A percentile compares a stretch with the other conserved stretches of the same genome.
These are phyloP conservation scores for Arctostaphylos glauca DNA, from an alignment of 148 eudicot species.

Conservation along the genomic window DNA sequence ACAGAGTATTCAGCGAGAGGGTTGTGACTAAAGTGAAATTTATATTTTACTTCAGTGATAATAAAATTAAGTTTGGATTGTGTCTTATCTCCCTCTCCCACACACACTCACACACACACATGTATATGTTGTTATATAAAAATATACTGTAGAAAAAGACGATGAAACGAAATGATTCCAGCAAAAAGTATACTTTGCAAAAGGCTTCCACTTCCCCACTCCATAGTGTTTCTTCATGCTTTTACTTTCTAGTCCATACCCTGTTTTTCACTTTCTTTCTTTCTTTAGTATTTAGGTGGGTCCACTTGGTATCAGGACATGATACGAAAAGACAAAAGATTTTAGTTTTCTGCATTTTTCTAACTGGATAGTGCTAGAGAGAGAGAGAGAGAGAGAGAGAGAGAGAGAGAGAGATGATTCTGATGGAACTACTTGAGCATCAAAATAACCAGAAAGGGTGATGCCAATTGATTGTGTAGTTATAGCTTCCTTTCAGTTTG, in stretches of 20 bases:
- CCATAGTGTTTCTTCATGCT: not conserved
- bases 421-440: not conserved
- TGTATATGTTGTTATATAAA: too few species aligned
- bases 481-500: too few species aligned
- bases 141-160: not conserved
- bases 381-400: too few species aligned
- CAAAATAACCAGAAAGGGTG: not conserved
- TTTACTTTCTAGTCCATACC: not conserved
- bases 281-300: too few species aligned
- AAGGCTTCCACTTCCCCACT: not conserved
- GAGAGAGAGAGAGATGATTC: not conserved
- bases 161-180: constrained; percentile 4
- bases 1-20: too few species aligned
- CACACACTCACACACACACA: too few species aligned
- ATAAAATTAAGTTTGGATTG: too few species aligned
- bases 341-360: not conserved
- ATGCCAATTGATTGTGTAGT: too few species aligned
- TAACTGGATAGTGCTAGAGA: not conserved
- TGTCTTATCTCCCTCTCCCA: too few species aligned
- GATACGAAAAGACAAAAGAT: not conserved
- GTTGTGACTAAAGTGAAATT: too few species aligned
- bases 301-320: not conserved
- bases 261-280: too few species aligned
- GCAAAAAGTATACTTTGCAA: not conserved
- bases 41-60: too few species aligned